These are phyloP conservation scores for Diaporthe helianthi DNA, from an alignment of 2,329 filamentous ascomycete genomes.

Conservation along the genomic window DNA sequence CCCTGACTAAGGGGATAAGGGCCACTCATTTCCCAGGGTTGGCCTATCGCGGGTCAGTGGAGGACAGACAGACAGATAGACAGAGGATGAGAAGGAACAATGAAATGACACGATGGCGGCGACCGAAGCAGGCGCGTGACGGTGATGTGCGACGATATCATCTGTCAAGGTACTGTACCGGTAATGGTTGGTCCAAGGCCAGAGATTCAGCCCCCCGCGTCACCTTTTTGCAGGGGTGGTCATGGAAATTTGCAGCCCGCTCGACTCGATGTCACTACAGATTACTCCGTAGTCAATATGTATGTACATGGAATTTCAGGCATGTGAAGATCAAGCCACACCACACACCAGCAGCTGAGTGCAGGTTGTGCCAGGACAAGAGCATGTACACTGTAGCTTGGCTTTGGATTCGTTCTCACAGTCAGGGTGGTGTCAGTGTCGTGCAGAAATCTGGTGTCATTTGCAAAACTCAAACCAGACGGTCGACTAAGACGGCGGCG, in stretches of 20 bases:
- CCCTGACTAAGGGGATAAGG: slow-evolving; percentile 6
- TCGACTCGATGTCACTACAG: neutral
- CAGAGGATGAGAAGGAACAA: neutral
- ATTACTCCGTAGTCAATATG: neutral
- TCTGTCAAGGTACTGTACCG: too few relatives aligned
- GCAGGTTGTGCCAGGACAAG: neutral
- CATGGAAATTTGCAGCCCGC: neutral
- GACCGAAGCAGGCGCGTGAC: neutral
- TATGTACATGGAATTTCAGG: neutral
- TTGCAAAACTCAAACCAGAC: neutral
- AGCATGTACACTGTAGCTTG: too few relatives aligned
- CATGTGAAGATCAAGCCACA: slow-evolving; percentile 33
- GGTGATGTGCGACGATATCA: neutral
- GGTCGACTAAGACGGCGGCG: neutral
- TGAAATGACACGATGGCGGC: neutral
- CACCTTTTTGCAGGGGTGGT: slow-evolving; percentile 26
- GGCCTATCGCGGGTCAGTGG: neutral
- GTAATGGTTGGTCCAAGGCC: neutral
- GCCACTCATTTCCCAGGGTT: neutral
- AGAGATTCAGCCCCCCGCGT: slow-evolving; percentile 11
- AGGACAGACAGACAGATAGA: too few relatives aligned
- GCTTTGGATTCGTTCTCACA: neutral
- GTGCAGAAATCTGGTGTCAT: neutral
- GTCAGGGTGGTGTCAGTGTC: neutral
- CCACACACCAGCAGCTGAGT: neutral